phyloP scores from a whole-genome alignment of 2,329 filamentous ascomycete species.

The Helminthosporium solani region DNA sequence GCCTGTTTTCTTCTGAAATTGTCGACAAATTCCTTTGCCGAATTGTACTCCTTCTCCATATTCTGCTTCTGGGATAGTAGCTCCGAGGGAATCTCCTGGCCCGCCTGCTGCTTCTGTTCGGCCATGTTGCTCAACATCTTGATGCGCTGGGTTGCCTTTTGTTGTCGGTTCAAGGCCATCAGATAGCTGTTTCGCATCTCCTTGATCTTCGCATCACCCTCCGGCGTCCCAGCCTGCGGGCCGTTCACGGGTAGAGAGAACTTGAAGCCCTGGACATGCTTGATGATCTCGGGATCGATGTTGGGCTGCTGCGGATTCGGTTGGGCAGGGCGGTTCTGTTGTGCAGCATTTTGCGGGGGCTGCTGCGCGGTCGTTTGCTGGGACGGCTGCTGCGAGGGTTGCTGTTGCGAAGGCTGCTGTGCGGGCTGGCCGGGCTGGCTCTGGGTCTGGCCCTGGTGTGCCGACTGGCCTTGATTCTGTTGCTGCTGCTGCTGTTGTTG shows the following conservation, averaged over 20 bases:
- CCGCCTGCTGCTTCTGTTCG: constrained; percentile 31
- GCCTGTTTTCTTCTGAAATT: constrained; percentile 40
- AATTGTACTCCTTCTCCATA: constrained; percentile 32
- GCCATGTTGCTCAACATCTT: constrained; percentile 29
- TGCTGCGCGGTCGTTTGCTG: constrained; percentile 19
- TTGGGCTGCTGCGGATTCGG: constrained; percentile 9
- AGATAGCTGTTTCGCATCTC: constrained; percentile 39
- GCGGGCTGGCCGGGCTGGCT: constrained; percentile 13
- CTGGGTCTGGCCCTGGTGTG: constrained; percentile 19
- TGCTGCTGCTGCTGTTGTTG: constrained; percentile 22
- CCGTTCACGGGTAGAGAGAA: constrained; percentile 33
- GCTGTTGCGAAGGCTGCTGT: constrained; percentile 7
- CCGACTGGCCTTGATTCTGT: constrained; percentile 21
- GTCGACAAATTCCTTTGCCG: constrained; percentile 34
- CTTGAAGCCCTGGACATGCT: constrained; percentile 40
- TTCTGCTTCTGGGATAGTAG: constrained; percentile 27
- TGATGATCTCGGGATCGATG: constrained; percentile 37
- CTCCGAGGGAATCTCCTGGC: constrained; percentile 38
- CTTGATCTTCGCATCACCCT: constrained; percentile 38
- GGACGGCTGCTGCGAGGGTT: constrained; percentile 14
- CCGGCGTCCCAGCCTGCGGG: constrained; percentile 35
- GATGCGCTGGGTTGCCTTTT: constrained; percentile 27
- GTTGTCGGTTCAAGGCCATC: constrained; percentile 35
- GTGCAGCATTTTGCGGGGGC: constrained; percentile 11
- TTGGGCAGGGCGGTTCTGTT: constrained; percentile 13